Conservation (phyloP, 2,329 filamentous ascomycete genomes). For the Pseudomassariella vexata region DNA sequence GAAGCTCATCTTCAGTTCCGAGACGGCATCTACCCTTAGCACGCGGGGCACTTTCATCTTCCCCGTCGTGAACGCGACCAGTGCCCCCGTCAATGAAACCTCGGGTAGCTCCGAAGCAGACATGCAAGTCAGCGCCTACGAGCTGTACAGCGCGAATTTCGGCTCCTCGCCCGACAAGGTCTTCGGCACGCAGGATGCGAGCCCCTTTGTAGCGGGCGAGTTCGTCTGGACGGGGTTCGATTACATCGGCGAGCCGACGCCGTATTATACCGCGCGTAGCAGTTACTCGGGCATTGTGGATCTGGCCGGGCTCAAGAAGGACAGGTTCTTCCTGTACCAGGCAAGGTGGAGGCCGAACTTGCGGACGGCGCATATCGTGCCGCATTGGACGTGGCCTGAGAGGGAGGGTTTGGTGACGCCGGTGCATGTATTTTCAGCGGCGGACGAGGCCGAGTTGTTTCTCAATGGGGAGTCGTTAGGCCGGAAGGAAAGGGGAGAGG, state of each 20-base stretch:
- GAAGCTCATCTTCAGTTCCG: slow-evolving; percentile 39
- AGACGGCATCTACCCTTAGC: slow-evolving; percentile 39
- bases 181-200: slow-evolving; percentile 39
- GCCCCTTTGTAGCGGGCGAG: slow-evolving; percentile 46
- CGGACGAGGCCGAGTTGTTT: slow-evolving; percentile 49
- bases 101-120: slow-evolving; percentile 31
- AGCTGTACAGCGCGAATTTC: slow-evolving; percentile 41
- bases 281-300: slow-evolving; percentile 54
- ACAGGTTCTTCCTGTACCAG: slow-evolving; percentile 50
- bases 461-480: slow-evolving; percentile 43
- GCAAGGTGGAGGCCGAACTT: slow-evolving; percentile 44
- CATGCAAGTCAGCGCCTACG: slow-evolving; percentile 41
- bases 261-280: slow-evolving; percentile 40
- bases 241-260: slow-evolving; percentile 44
- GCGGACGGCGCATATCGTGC: slow-evolving; percentile 44
- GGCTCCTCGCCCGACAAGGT: slow-evolving; percentile 48
- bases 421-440: slow-evolving; percentile 47
- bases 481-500: slow-evolving; percentile 24
- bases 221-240: slow-evolving; percentile 48
- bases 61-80: slow-evolving; percentile 35
- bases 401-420: slow-evolving; percentile 41
- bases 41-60: slow-evolving; percentile 47
- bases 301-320: slow-evolving; percentile 51
- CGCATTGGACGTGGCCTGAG: slow-evolving; percentile 51
- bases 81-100: slow-evolving; percentile 29